Evolutionary conservation across 2,329 filamentous ascomycete species (phyloP).

Genomic region (Ophiostoma sp.): DNA sequence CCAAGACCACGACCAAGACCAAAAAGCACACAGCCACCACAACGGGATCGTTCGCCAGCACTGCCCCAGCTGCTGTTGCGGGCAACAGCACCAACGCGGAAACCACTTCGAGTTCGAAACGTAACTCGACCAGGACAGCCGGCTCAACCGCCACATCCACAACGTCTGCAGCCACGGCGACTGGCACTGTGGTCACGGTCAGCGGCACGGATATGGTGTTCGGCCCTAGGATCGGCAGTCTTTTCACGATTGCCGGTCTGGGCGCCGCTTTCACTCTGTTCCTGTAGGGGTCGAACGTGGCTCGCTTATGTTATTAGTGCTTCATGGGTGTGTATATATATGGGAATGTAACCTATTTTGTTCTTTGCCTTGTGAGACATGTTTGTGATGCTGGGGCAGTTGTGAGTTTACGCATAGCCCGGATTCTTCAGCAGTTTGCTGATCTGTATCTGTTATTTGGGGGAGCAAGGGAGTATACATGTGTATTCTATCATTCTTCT

Average conservation of each 20-base stretch:
- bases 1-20: slow-evolving; percentile 21
- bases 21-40: slow-evolving; percentile 11
- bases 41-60: slow-evolving; percentile 3
- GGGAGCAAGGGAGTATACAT: too few species aligned
- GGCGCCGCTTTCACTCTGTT: slow-evolving; percentile 18
- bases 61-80: neutral
- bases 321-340: neutral
- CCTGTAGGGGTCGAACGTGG: neutral
- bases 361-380: too few species aligned
- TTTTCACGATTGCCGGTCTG: slow-evolving; percentile 23
- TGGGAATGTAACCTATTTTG: neutral
- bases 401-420: too few species aligned
- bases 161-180: slow-evolving; percentile 11
- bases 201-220: slow-evolving; percentile 15
- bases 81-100: neutral
- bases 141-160: slow-evolving; percentile 11
- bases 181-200: slow-evolving; percentile 16
- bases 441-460: too few species aligned
- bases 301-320: neutral
- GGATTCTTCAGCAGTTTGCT: too few species aligned
- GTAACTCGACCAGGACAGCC: slow-evolving; percentile 19
- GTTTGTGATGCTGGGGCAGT: too few species aligned
- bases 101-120: slow-evolving; percentile 16
- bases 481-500: too few species aligned
- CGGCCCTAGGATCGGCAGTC: slow-evolving; percentile 16